These are phyloP conservation scores for Zygoascus tannicola DNA, from an alignment of 805 yeast species.

Conservation along the genomic window DNA sequence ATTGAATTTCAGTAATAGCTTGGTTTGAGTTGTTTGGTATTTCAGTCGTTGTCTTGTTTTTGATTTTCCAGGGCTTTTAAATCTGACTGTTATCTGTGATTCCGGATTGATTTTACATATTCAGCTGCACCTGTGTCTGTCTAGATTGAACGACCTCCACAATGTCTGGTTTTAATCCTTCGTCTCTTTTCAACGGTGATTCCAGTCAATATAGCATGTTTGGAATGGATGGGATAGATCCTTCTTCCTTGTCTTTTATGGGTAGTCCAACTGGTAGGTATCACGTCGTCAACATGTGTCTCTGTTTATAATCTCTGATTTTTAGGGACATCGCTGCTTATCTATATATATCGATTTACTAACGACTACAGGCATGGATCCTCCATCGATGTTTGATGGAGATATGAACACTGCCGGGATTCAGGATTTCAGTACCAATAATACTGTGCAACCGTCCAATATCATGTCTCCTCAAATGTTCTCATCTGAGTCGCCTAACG, in stretches of 20 bases:
- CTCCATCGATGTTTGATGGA: slow-evolving; percentile 4
- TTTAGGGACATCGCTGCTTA: no score
- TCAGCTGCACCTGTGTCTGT: no score
- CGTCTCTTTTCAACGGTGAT: slow-evolving; percentile 1
- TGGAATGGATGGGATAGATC: slow-evolving; percentile 6
- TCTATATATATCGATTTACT: no score
- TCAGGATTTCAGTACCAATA: background rate
- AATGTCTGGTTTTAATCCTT: background rate
- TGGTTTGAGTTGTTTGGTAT: no score
- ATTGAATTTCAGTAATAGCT: no score
- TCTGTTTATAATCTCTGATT: no score
- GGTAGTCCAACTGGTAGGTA: background rate
- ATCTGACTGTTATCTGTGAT: no score
- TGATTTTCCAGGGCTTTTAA: no score
- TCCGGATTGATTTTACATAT: no score
- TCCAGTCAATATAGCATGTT: slow-evolving; percentile 1
- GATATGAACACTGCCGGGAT: background rate
- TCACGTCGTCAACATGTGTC: no score
- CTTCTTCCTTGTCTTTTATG: slow-evolving; percentile 8
- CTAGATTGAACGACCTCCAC: no score
- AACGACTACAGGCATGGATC: slow-evolving; percentile 6
- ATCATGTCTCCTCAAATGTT: slow-evolving; percentile 14
- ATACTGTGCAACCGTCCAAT: slow-evolving; percentile 14
- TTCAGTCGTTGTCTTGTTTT: no score
- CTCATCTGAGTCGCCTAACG: slow-evolving; percentile 1